Base-by-base conservation (phyloP, 1,139 yeast genomes). In the Candida buenavistaensis region DNA sequence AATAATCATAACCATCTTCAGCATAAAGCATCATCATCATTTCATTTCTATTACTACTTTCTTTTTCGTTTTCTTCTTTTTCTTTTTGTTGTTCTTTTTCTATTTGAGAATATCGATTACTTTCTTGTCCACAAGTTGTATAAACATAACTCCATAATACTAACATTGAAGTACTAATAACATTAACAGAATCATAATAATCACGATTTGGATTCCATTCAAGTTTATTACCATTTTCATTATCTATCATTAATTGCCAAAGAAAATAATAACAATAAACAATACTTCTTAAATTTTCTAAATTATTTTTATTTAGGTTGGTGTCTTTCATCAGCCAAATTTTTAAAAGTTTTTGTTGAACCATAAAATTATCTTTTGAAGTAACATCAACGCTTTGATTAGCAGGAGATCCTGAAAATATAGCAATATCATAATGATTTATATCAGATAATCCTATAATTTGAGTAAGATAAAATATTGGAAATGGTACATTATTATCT, bases 381-480 rank as follows among this genome's bases (percentile, higher is more conserved):
- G 78, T 72, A 2, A 88, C 84, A 35, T 69, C 72, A 19, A 85
- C 94, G 54, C 85, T 86, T 80, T 85, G 82, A 46, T 88, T 74
- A 51, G 84, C 79, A 0, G 94, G 92, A 2, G 89, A 84, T 1
- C 96, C 96, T 5, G 90, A 83, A 54, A 69, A 82, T 6, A 84
- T 80, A 36, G 84, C 85, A 38, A 84, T 75, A 55, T 87, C 95
- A 55, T 83, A 80, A 44, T 85, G 88, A 39, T 84, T 79, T 22
- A 84, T 71, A 32, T 85, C 75, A 1, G 70, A 50, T 48, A 68
- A 68, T 50, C 87, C 77, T 22, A 80, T 75, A 14, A 87, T 77
- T 52, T 84, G 92, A 0, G 89, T 80, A 57, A 85, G 65, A 48
- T 84, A 90, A 55, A 80, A 82, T 36, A 79, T 72, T 0, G 81